Evolutionary conservation across 2,329 filamentous ascomycete species (phyloP).

Genomic region (Aspergillus quadricinctus): DNA sequence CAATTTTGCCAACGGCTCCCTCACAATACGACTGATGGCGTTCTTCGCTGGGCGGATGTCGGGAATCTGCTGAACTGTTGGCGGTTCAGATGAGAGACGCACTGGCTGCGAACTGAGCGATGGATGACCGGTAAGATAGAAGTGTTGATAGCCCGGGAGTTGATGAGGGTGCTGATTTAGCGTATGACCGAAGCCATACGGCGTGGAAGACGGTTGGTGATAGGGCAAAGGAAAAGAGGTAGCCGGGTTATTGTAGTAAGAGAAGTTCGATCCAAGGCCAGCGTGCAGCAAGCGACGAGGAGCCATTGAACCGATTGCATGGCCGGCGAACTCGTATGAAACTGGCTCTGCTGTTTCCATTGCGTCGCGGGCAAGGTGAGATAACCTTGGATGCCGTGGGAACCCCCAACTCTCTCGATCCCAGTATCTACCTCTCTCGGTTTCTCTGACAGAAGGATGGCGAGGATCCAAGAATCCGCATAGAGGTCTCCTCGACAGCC

Average conservation of each 20-base stretch:
- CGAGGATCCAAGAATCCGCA: background rate
- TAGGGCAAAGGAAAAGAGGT: slow-evolving; percentile 36
- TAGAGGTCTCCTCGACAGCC: background rate
- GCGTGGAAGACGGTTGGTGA: slow-evolving; percentile 26
- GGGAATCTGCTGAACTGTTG: slow-evolving; percentile 31
- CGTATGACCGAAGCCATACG: slow-evolving; percentile 32
- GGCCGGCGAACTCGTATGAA: slow-evolving; percentile 36
- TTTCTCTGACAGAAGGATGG: background rate
- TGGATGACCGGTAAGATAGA: slow-evolving; percentile 29
- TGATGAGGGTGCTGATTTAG: slow-evolving; percentile 27
- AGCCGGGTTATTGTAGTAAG: slow-evolving; percentile 35
- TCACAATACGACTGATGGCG: slow-evolving; percentile 26
- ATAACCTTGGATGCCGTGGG: background rate
- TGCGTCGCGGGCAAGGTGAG: slow-evolving; percentile 2
- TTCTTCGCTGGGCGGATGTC: slow-evolving; percentile 37
- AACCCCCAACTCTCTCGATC: background rate
- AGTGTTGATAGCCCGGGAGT: slow-evolving; percentile 30
- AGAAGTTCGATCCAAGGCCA: slow-evolving; percentile 28
- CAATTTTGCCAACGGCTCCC: slow-evolving; percentile 13
- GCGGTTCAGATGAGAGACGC: slow-evolving; percentile 27
- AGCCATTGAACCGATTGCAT: slow-evolving; percentile 32
- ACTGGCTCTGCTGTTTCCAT: slow-evolving; percentile 42
- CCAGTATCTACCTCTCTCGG: background rate
- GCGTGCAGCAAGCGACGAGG: slow-evolving; percentile 37
- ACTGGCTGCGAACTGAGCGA: slow-evolving; percentile 21